Percentiles rank a stretch among this genome's conserved stretches.
phyloP scores from a whole-genome alignment of 1,139 yeast genomes.

The Arxiozyma heterogenica region DNA sequence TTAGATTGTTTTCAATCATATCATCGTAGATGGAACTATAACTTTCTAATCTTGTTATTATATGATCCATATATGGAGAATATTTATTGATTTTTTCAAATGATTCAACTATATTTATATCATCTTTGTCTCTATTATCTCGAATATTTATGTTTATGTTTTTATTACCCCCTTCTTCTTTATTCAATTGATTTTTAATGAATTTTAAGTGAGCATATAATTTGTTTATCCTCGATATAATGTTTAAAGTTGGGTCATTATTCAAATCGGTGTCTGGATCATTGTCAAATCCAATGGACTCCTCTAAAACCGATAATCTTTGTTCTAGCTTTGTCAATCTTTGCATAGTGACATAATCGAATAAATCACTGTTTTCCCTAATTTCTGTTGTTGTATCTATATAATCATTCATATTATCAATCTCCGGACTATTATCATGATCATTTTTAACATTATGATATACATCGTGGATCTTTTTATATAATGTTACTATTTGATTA shows the following conservation, averaged over 20 bases:
- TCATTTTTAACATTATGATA: too few species aligned
- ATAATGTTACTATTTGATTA: too few species aligned
- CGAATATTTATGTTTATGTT: background rate
- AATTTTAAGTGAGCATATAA: background rate
- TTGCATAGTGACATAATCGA: background rate
- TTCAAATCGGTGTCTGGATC: background rate
- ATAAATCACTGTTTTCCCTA: background rate
- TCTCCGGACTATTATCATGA: too few species aligned
- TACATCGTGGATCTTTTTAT: background rate
- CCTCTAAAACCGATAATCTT: background rate
- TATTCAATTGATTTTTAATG: background rate
- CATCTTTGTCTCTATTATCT: background rate
- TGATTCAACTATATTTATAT: background rate
- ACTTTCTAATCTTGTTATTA: background rate
- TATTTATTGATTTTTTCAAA: background rate
- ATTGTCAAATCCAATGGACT: background rate
- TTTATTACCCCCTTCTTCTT: background rate
- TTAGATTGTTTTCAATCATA: background rate
- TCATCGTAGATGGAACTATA: background rate
- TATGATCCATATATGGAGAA: background rate
- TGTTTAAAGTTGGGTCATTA: background rate
- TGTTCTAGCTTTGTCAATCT: background rate
- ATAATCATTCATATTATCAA: background rate
- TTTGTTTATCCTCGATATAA: background rate
- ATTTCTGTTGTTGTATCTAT: background rate